Evolutionary conservation across 169 alveolate genomes (phyloP), one percentile per base, ranked within the genome.

Genomic region (Neospora caninum): DNA sequence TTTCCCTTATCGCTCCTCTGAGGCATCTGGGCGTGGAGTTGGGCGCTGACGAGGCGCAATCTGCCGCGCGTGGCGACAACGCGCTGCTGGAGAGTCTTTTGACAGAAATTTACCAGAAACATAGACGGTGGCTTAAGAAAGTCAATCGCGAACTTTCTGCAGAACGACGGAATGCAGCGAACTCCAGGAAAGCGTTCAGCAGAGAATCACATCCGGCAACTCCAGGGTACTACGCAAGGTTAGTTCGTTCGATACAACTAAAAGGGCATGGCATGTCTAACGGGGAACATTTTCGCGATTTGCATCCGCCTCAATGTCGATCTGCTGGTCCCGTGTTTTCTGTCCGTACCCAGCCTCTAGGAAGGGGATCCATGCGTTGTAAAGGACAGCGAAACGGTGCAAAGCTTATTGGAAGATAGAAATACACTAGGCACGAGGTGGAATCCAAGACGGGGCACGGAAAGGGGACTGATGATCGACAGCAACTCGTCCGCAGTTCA

Each of bases 61-160:
- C 29, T 2, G 45, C 31, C 20, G 39, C 86, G 20, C 49, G 1
- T 13, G 86, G 86, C 18, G 86, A 78, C 86, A 13, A 10, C 27
- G 10, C 39, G 42, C 27, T 78, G 9, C 42, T 78, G 42, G 29
- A n/a, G 39, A 38, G 31, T 10, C 22, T 78, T 29, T 22, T 78
- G n/a, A 78, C 45, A 38, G 49, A 78, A 78, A 20, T 78, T n/a
- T 78, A 78, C 86, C 39, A 78, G 42, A 20, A 38, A 36, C 86
- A 78, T 29, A 78, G 45, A 38, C 45, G 49, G 10, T 78, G 86
- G 86, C 86, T 78, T 10, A 4, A 43, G 31, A 78, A 78, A n/a
- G 86, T 78, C 49, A 78, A 78, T n/a, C 39, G 45, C 27, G 86
- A 78, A 22, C 86, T 78, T 20, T n/a, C 86, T 78, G 49, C 45